Evolutionary conservation across 177 flowering plant species (phyloP), one percentile per base, ranked within the genome.

Genomic region (Vitis hybrid): DNA sequence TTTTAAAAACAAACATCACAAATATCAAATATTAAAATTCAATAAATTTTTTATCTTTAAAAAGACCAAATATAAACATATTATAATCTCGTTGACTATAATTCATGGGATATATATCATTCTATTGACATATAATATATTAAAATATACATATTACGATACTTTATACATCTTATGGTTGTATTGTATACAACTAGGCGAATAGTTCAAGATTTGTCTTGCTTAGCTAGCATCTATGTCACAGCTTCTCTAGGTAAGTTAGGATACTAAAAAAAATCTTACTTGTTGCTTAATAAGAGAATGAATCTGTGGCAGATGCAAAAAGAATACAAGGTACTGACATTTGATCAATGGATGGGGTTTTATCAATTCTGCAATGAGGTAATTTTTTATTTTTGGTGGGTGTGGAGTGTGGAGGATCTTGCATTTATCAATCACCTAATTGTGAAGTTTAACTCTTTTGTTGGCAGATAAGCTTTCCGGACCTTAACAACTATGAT

Each of bases 271-370:
- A 26, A 19, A 26, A 26, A 26, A 26, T 26, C 30, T 26, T 26
- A 23, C 26, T 26, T 26, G 30, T 26, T 26, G 30, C 30, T 26
- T 26, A 26, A 26, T 26, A 26, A 26, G 54, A 21, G 9, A 10
- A 23, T 54, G 18, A 12, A 14, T 67, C 65, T 55, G 18, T 30
- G 9, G 75, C 91, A 92, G 97, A 56, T 19, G 10, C 97, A 93
- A 69, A 86, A 50, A 63, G 92, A 93, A 60, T 91, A 91, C 77
- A 91, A 86, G 85, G 89, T 81, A 49, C 81, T 92, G 55, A 91
- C 82, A 79, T 71, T 81, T 91, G 98, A 93, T 67, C 98, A 93
- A 69, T 93, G 98, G 98, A 75, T 76, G 76, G 78, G 81, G 45
- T 84, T 93, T 73, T 77, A 74, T 55, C 81, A 86, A 26, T 93